Evolutionary conservation across 257 asterid species (phyloP), one percentile per base, ranked within the genome.

Genomic region (Buddleja alternifolia): DNA sequence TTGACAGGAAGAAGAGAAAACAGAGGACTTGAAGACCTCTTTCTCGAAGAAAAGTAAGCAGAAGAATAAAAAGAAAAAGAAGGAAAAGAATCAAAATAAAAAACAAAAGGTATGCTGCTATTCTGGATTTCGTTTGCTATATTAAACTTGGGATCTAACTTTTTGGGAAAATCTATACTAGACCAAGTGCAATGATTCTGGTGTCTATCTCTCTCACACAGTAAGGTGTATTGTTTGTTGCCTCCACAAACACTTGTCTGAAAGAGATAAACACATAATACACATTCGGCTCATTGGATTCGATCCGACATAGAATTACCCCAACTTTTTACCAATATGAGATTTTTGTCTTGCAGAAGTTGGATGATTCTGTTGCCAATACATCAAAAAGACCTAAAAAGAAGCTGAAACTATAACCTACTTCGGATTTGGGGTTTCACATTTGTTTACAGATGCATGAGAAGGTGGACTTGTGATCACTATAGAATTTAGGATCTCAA

Each of bases 1-100:
- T 70, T 77, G 64, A 32, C 90, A 88, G 97, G 83, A 45, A 14
- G 86, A 72, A 63, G 85, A 84, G 12, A 59, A 63, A 32, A 44
- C 24, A 1, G 75, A 70, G 69, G 50, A 47, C 29, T 40, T 66
- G 11, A 73, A 60, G 17, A 55, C 78, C 37, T 51, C 70, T 20
- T 34, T 65, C 17, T 24, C 77, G 7, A 82, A 71, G 66, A 87
- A 87, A 70, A 59, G 34, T 6, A 88, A 75, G 73, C 78, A 81
- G 66, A 90, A 83, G 73, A 84, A 78, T 79, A 79, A 70, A 50
- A 81, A 80, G 80, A 84, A 79, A 71, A 78, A 73, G 71, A 73
- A 75, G 73, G 76, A 72, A 42, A 87, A 79, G 72, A 82, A 69
- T 41, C 60, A 75, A 68, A 77, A 70, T 60, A 82, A 85, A 34